Conservation (phyloP, 805 yeast species). For the Pichia paraexigua region DNA sequence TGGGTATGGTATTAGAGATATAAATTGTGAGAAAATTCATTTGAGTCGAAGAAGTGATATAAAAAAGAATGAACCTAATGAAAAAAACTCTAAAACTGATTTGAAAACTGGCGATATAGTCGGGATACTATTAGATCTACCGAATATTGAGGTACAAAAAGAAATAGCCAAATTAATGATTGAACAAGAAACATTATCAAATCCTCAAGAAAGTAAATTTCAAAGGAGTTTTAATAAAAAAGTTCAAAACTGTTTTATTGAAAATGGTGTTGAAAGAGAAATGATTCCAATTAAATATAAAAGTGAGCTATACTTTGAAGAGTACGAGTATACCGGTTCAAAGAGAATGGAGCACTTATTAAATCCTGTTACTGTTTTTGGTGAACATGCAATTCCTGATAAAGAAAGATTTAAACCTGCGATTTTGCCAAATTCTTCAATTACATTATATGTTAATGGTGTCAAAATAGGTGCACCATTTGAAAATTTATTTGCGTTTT, state of each 20-base stretch:
- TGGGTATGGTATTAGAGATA: constrained; percentile 85
- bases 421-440: constrained; percentile 45
- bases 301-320: constrained; percentile 72
- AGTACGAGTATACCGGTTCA: constrained; percentile 66
- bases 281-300: constrained; percentile 83
- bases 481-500: constrained; percentile 59
- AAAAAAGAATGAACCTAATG: constrained; percentile 6
- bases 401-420: constrained; percentile 40
- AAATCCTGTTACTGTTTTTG: constrained; percentile 64
- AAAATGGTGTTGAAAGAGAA: constrained; percentile 57
- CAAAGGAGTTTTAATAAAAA: constrained; percentile 1
- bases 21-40: constrained; percentile 67
- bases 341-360: constrained; percentile 66
- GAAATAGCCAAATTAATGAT: constrained; percentile 34
- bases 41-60: constrained; percentile 57
- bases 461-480: constrained; percentile 54
- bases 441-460: constrained; percentile 77
- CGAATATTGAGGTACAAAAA: constrained; percentile 41
- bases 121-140: constrained; percentile 70
- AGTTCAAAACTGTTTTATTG: constrained; percentile 3
- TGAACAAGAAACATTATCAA: constrained; percentile 19
- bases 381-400: constrained; percentile 57
- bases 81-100: constrained; percentile 2
- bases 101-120: constrained; percentile 72
- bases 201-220: constrained; percentile 10